phyloP scores from a whole-genome alignment of 202 grass and related monocot species.

The Panicum hallii region DNA sequence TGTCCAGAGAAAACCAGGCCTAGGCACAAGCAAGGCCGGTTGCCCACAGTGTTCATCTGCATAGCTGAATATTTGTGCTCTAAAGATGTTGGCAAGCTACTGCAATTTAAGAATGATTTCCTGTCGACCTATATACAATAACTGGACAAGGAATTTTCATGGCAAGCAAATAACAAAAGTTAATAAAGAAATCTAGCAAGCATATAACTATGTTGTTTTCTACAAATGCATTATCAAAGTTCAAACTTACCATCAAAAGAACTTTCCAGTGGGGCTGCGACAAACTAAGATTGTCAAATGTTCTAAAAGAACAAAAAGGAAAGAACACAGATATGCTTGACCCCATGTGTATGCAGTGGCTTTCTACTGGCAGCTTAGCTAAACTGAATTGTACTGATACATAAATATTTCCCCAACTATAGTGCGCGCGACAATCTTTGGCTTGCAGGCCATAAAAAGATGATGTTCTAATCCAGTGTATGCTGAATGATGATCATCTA shows the following conservation, averaged over 20 bases:
- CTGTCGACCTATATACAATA: background rate
- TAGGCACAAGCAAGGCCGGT: background rate
- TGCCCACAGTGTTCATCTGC: background rate
- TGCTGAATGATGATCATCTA: background rate
- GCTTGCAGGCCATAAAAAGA: constrained; percentile 5
- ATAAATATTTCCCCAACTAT: background rate
- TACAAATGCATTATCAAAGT: background rate
- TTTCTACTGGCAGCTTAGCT: background rate
- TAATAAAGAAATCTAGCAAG: background rate
- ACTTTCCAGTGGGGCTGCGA: background rate
- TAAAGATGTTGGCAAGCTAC: no score
- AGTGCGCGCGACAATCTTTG: background rate
- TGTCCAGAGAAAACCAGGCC: background rate
- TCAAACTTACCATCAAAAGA: background rate
- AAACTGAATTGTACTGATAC: background rate
- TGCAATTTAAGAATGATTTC: background rate
- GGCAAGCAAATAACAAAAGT: background rate
- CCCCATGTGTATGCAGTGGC: background rate
- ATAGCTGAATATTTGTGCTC: background rate
- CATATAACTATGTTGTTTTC: background rate
- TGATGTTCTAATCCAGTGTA: background rate
- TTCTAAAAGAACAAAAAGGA: background rate
- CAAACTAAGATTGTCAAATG: background rate
- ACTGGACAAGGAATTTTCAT: background rate
- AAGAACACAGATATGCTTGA: background rate